These are phyloP conservation scores for Penicillium pulvis DNA, from an alignment of 495 filamentous ascomycete genomes.

Conservation along the genomic window DNA sequence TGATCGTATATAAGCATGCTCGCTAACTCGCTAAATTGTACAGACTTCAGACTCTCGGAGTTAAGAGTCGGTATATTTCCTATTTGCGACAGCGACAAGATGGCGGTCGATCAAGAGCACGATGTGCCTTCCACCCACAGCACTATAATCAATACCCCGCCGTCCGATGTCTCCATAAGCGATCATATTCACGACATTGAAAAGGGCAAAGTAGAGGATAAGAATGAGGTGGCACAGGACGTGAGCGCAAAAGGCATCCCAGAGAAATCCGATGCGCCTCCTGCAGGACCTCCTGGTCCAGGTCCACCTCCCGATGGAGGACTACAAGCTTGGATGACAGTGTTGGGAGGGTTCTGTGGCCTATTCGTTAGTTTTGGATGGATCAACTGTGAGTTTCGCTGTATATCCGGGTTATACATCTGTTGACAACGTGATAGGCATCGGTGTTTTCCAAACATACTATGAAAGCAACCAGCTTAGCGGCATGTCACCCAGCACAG, in stretches of 20 bases:
- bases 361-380: constrained; percentile 68
- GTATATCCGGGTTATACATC: no score
- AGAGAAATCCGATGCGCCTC: constrained; percentile 23
- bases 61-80: neutral
- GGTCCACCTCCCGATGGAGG: constrained; percentile 63
- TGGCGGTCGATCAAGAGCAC: neutral
- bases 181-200: neutral
- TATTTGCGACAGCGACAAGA: neutral
- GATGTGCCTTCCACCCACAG: neutral
- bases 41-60: neutral
- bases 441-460: constrained; percentile 64
- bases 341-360: constrained; percentile 63
- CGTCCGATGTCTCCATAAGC: neutral
- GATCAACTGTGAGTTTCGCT: constrained; percentile 53
- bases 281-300: constrained; percentile 34
- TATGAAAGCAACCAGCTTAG: constrained; percentile 51
- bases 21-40: neutral
- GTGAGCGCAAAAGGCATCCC: neutral
- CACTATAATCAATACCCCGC: neutral
- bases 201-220: neutral
- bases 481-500: constrained; percentile 41
- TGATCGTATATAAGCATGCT: neutral
- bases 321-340: constrained; percentile 64
- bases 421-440: constrained; percentile 33
- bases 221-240: neutral